A percentile compares a stretch with the other conserved stretches of the same genome.
Evolutionary conservation across 192 early-diverging fungal genomes (phyloP).

Genomic region (Geosiphon pyriformis): DNA sequence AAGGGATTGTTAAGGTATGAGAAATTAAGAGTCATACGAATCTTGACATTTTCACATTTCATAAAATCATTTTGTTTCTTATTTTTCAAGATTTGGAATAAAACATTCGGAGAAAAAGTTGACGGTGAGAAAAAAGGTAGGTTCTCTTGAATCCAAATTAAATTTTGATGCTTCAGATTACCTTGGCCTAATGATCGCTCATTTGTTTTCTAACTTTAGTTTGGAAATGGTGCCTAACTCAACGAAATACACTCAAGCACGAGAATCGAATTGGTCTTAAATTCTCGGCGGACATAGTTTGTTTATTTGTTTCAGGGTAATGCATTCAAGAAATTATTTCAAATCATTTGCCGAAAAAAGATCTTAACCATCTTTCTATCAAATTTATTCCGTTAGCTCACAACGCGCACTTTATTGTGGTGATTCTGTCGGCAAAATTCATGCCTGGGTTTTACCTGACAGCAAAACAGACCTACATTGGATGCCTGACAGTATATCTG

Average conservation of each 20-base stretch:
- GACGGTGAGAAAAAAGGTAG: slow-evolving; percentile 8
- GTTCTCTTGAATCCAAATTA: slow-evolving; percentile 21
- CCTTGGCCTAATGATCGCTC: background rate
- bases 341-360: too few relatives aligned
- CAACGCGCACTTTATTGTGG: slow-evolving; percentile 45
- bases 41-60: slow-evolving; percentile 12
- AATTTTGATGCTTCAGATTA: slow-evolving; percentile 18
- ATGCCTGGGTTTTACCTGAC: slow-evolving; percentile 49
- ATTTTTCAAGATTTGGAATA: background rate
- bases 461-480: slow-evolving; percentile 42
- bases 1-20: slow-evolving; percentile 47
- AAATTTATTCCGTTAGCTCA: too few relatives aligned
- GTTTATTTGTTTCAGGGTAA: slow-evolving; percentile 9
- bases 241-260: slow-evolving; percentile 2
- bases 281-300: background rate
- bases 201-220: too few relatives aligned
- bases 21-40: slow-evolving; percentile 3
- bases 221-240: slow-evolving; percentile 15
- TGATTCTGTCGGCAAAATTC: slow-evolving; percentile 43
- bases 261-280: slow-evolving; percentile 1
- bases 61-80: slow-evolving; percentile 14
- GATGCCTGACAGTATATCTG: slow-evolving; percentile 40
- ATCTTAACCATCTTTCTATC: too few relatives aligned
- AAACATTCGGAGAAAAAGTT: background rate
- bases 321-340: background rate